Evolutionary conservation across 2,329 filamentous ascomycete species (phyloP), one percentile per base, ranked within the genome.

Genomic region (Cordyceps farinosa): DNA sequence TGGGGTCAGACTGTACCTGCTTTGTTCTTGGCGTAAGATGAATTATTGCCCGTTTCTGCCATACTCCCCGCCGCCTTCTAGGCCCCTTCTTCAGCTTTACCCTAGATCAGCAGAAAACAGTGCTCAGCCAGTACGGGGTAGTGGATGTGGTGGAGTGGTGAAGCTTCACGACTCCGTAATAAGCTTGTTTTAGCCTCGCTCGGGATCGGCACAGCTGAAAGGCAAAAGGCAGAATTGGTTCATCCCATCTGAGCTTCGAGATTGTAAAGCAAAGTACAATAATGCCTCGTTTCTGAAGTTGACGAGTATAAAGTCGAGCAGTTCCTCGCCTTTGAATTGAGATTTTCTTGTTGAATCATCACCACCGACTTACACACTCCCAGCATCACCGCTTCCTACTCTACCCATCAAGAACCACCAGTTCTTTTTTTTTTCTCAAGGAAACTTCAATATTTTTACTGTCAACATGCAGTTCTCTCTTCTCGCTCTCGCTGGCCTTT

Each of bases 401-500:
- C 32, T 34, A 7, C 3, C 52, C 27, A 13, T 13, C 32, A 42
- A 48, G 22, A 17, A 27, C 13, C 27, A 27, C 3, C 42, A 32
- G 6, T 13, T 55, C 10, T 13, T 44, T 38, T 10, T 44, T 27
- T 7, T 38, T 50, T 17, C 8, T 29, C n/a, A 27, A 27, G 1
- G 1, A 27, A 34, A 27, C 10, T 27, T 15, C 9, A 29, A 15
- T 10, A 15, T 29, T 30, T 17, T 36, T 34, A 47, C 5, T 22
- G 27, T 27, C 62, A 65, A 51, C 3, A 67, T 68, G 67, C 61
- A 66, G 55, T 60, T 55, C 56, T 66, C 64, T 57, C 44, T 66
- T 42, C 36, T 65, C 22, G 42, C 64, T 29, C 15, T 44, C 62
- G 32, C 58, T 44, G 62, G 60, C 22, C 60, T 64, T 13, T 30